These are phyloP conservation scores for Gamsiella multidivaricata DNA, from an alignment of 192 early-diverging fungal species.

Conservation along the genomic window DNA sequence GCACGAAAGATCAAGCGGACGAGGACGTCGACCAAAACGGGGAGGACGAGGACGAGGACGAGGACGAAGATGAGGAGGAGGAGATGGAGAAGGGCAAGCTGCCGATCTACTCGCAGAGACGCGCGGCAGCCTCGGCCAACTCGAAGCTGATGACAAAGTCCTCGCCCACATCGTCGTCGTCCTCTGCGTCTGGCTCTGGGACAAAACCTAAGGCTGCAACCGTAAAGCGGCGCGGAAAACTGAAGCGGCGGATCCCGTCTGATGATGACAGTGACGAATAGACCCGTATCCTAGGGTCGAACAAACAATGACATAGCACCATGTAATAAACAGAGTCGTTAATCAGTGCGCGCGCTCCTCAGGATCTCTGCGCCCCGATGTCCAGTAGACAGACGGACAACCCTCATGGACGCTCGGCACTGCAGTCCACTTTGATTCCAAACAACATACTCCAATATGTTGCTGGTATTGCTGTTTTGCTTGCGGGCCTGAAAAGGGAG, in stretches of 20 bases:
- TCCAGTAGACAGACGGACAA: too few relatives aligned
- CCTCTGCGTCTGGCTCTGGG: not conserved
- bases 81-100: constrained; percentile 14
- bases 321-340: too few relatives aligned
- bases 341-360: too few relatives aligned
- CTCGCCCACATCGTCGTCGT: constrained; percentile 9
- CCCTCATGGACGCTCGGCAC: too few relatives aligned
- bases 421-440: too few relatives aligned
- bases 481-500: too few relatives aligned
- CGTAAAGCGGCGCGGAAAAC: constrained; percentile 17
- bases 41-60: constrained; percentile 5
- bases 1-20: not conserved
- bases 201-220: constrained; percentile 5
- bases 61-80: constrained; percentile 20
- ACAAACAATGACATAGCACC: too few relatives aligned
- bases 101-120: constrained; percentile 24
- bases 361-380: too few relatives aligned
- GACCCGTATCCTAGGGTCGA: too few relatives aligned
- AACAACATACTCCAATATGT: too few relatives aligned
- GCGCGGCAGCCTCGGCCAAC: constrained; percentile 34
- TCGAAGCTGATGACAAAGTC: constrained; percentile 29
- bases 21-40: not conserved
- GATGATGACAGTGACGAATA: constrained; percentile 25
- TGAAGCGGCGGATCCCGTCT: constrained; percentile 4
- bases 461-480: too few relatives aligned